Evolutionary conservation across 805 yeast genomes (phyloP).

Genomic region (Candida tibetensis): DNA sequence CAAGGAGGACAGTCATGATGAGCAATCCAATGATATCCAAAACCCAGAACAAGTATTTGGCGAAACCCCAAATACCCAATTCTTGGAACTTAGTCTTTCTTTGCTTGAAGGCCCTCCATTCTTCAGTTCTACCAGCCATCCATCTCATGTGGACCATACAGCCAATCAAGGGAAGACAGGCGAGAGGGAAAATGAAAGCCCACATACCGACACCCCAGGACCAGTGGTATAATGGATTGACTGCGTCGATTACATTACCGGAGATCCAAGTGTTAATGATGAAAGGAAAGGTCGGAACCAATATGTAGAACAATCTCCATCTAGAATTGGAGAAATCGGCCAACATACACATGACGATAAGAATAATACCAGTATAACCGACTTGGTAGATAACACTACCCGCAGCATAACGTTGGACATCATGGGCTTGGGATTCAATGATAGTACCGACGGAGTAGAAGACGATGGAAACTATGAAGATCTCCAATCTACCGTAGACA

Average conservation of each 20-base stretch:
- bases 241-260: slow-evolving; percentile 16
- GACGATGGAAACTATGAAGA: slow-evolving; percentile 20
- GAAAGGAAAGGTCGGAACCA: slow-evolving; percentile 16
- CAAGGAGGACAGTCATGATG: slow-evolving; percentile 30
- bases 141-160: slow-evolving; percentile 16
- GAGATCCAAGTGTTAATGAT: slow-evolving; percentile 21
- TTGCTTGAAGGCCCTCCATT: slow-evolving; percentile 14
- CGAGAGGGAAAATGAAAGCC: slow-evolving; percentile 21
- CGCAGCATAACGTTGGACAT: slow-evolving; percentile 26
- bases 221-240: slow-evolving; percentile 13
- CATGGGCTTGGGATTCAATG: slow-evolving; percentile 28
- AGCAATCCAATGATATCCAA: slow-evolving; percentile 36
- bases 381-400: slow-evolving; percentile 26
- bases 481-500: slow-evolving; percentile 27
- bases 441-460: slow-evolving; percentile 28
- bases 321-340: slow-evolving; percentile 18
- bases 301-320: slow-evolving; percentile 17
- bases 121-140: slow-evolving; percentile 15
- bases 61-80: slow-evolving; percentile 9
- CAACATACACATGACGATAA: slow-evolving; percentile 14
- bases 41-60: slow-evolving; percentile 21
- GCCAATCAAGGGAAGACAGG: slow-evolving; percentile 15
- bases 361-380: slow-evolving; percentile 18
- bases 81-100: slow-evolving; percentile 22
- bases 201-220: slow-evolving; percentile 21